phyloP scores from a whole-genome alignment of 441 rosid species.

The Erysimum pusillum region DNA sequence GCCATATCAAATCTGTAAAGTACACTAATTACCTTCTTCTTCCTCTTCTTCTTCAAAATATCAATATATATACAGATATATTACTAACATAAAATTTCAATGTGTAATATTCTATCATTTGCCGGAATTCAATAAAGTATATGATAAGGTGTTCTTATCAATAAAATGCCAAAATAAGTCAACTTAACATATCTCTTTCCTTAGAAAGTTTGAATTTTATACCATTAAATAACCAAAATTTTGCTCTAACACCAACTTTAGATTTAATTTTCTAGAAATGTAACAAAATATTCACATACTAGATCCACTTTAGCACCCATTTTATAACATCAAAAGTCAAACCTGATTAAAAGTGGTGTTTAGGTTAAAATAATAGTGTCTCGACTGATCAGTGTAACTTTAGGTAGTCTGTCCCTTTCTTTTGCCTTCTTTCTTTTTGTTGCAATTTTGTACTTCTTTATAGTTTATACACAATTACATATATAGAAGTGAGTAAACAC shows the following conservation, averaged over 20 bases:
- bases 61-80: too few relatives aligned
- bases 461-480: background rate
- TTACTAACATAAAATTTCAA: too few relatives aligned
- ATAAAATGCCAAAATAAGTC: constrained; percentile 13
- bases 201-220: background rate
- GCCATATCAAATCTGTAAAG: background rate
- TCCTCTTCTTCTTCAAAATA: background rate
- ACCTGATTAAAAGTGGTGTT: background rate
- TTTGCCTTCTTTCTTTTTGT: background rate
- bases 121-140: background rate
- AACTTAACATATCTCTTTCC: constrained; percentile 20
- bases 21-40: background rate
- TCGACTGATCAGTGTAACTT: background rate
- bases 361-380: constrained; percentile 13
- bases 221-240: background rate
- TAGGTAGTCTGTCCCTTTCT: constrained; percentile 19
- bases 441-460: background rate
- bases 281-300: background rate
- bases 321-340: constrained; percentile 20
- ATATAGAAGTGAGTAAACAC: background rate
- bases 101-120: background rate
- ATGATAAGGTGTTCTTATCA: background rate
- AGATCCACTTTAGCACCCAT: background rate
- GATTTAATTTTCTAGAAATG: background rate
- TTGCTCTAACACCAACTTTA: background rate